A percentile compares a stretch with the other conserved stretches of the same genome.
phyloP scores from a whole-genome alignment of 768 basidiomycete genomes.

The Psilocybe subaeruginosa region DNA sequence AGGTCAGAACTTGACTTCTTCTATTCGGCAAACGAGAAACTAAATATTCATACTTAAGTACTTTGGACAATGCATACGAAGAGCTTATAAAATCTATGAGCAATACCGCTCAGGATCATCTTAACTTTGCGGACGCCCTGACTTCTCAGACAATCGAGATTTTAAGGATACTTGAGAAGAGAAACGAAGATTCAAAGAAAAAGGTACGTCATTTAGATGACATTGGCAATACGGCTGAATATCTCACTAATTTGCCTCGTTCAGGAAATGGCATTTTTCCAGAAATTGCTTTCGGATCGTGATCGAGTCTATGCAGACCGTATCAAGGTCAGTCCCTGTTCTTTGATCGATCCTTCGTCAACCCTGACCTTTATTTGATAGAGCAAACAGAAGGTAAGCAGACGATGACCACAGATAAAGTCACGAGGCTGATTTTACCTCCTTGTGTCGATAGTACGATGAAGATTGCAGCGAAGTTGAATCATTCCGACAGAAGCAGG shows the following conservation, averaged over 20 bases:
- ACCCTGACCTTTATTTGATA: constrained; percentile 25
- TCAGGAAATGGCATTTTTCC: constrained; percentile 72
- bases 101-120: constrained; percentile 69
- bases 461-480: constrained; percentile 78
- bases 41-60: constrained; percentile 42
- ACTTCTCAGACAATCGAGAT: constrained; percentile 64
- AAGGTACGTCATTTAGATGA: constrained; percentile 45
- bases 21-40: not conserved
- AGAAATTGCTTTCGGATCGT: constrained; percentile 70
- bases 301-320: constrained; percentile 72
- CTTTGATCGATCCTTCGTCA: not conserved
- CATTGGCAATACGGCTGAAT: not conserved
- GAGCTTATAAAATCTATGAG: constrained; percentile 65
- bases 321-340: constrained; percentile 54
- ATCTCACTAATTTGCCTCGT: not conserved
- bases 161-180: constrained; percentile 60
- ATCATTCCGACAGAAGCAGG: constrained; percentile 80
- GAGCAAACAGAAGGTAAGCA: constrained; percentile 65
- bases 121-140: constrained; percentile 64
- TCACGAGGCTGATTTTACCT: constrained; percentile 1
- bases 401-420: not conserved
- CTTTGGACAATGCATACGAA: constrained; percentile 71
- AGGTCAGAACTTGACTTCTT: constrained; percentile 42
- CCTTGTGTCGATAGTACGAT: constrained; percentile 60
- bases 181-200: constrained; percentile 68